A percentile compares a stretch with the other conserved stretches of the same genome.
These are phyloP conservation scores for Thelonectria discophora DNA, from an alignment of 2,329 filamentous ascomycete species.

Conservation along the genomic window DNA sequence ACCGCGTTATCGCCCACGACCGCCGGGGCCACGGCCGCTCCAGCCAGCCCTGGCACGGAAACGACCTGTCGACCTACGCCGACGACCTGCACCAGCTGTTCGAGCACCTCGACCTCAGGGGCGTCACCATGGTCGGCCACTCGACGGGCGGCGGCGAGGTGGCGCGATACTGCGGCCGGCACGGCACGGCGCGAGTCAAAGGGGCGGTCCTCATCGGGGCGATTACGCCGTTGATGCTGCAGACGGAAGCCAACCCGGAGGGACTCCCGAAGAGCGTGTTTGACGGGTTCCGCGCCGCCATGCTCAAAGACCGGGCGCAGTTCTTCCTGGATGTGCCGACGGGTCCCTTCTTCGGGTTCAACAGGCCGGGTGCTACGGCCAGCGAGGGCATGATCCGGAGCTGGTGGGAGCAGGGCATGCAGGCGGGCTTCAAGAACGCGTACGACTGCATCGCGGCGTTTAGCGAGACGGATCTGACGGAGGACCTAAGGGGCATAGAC, in stretches of 20 bases:
- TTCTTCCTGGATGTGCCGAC: constrained; percentile 75
- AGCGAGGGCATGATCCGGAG: constrained; percentile 49
- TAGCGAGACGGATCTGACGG: constrained; percentile 52
- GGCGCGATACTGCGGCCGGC: constrained; percentile 42
- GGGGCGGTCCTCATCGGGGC: constrained; percentile 52
- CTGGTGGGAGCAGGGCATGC: constrained; percentile 53
- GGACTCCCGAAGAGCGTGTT: constrained; percentile 49
- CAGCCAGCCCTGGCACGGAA: constrained; percentile 37
- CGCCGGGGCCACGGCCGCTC: constrained; percentile 48
- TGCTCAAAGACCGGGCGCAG: constrained; percentile 48
- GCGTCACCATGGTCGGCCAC: constrained; percentile 57
- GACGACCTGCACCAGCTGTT: constrained; percentile 45
- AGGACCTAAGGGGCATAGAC: constrained; percentile 50
- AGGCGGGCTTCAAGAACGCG: constrained; percentile 47
- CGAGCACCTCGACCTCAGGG: constrained; percentile 41
- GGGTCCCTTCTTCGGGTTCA: constrained; percentile 70
- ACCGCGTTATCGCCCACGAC: constrained; percentile 46
- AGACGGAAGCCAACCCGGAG: constrained; percentile 46
- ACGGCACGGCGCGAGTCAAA: constrained; percentile 48
- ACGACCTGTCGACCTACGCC: constrained; percentile 43
- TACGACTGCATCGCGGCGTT: constrained; percentile 53
- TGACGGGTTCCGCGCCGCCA: constrained; percentile 48
- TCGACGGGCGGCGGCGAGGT: constrained; percentile 55
- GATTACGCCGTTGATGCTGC: constrained; percentile 48
- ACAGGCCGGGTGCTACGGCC: constrained; percentile 28